Conservation (phyloP, 108 stramenopile genomes). For the Cyclotella atomus region DNA sequence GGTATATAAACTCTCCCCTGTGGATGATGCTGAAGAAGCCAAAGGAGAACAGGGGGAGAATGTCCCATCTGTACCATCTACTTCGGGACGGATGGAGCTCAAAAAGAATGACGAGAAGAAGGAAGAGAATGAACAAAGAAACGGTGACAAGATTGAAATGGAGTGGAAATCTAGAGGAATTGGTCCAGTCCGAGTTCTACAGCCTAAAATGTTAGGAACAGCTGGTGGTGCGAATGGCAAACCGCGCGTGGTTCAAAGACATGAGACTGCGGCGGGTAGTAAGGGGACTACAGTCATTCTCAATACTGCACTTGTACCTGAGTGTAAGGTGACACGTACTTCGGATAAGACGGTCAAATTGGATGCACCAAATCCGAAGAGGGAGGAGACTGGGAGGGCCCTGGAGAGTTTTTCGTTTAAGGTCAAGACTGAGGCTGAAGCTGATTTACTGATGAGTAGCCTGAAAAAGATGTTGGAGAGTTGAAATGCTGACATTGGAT, state of each 20-base stretch:
- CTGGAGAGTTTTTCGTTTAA: conserved; percentile 39
- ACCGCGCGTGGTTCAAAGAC: conserved; percentile 73
- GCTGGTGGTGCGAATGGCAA: not conserved
- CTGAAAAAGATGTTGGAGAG: conserved; percentile 34
- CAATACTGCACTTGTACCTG: conserved; percentile 56
- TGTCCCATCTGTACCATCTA: conserved; percentile 45
- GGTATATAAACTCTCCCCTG: conserved; percentile 55
- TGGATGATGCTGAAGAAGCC: conserved; percentile 15
- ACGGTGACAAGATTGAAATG: conserved; percentile 24
- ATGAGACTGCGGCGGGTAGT: conserved; percentile 62
- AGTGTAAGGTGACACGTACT: conserved; percentile 37
- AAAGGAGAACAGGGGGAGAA: conserved; percentile 24
- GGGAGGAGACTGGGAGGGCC: not conserved
- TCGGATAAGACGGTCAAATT: conserved; percentile 51
- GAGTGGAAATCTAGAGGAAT: conserved; percentile 77
- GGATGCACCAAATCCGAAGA: conserved; percentile 27
- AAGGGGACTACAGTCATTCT: conserved; percentile 67
- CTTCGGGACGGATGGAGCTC: conserved; percentile 38
- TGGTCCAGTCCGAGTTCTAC: conserved; percentile 72
- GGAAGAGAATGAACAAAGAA: conserved; percentile 7
- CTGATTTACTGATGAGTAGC: conserved; percentile 23
- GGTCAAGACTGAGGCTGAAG: conserved; percentile 41
- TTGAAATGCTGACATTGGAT: not conserved
- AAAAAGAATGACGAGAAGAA: conserved; percentile 15
- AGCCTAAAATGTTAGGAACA: conserved; percentile 7